Conservation (phyloP, 2,329 filamentous ascomycete species). For the Exophiala sp. region DNA sequence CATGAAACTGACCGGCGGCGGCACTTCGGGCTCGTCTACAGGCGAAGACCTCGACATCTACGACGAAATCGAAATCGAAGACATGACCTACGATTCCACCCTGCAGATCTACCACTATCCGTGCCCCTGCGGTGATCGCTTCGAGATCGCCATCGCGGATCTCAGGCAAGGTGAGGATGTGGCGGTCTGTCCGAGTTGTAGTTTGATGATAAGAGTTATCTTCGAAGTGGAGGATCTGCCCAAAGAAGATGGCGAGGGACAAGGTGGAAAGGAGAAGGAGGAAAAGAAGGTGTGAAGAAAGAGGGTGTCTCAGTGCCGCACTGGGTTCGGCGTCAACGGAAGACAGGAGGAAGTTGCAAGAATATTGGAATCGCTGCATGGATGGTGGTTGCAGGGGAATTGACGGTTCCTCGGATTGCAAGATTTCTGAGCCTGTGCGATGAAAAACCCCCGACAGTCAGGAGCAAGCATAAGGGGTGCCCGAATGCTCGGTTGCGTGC, state of each 20-base stretch:
- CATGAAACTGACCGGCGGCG: not conserved
- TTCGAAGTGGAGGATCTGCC: constrained; percentile 66
- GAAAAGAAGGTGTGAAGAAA: constrained; percentile 9
- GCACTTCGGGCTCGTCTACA: not conserved
- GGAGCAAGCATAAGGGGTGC: too few relatives aligned
- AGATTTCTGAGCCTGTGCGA: too few relatives aligned
- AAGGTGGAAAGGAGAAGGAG: constrained; percentile 2
- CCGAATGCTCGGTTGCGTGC: too few relatives aligned
- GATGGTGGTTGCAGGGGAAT: too few relatives aligned
- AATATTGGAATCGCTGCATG: too few relatives aligned
- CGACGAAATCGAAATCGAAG: constrained; percentile 97
- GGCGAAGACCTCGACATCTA: constrained; percentile 67
- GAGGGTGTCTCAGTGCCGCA: too few relatives aligned
- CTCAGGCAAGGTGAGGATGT: constrained; percentile 85
- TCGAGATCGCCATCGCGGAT: constrained; percentile 82
- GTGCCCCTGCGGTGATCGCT: constrained; percentile 93
- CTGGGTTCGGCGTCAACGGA: too few relatives aligned
- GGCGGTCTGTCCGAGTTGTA: constrained; percentile 95
- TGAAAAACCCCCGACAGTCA: too few relatives aligned
- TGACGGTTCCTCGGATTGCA: too few relatives aligned
- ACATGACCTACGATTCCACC: constrained; percentile 82
- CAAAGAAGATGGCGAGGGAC: constrained; percentile 9
- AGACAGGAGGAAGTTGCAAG: too few relatives aligned
- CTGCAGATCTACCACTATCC: constrained; percentile 92
- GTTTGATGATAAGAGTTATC: constrained; percentile 91